A percentile compares a stretch with the other conserved stretches of the same genome.
Conservation (phyloP, 2,329 filamentous ascomycete species). For the Fusarium dimerum region DNA sequence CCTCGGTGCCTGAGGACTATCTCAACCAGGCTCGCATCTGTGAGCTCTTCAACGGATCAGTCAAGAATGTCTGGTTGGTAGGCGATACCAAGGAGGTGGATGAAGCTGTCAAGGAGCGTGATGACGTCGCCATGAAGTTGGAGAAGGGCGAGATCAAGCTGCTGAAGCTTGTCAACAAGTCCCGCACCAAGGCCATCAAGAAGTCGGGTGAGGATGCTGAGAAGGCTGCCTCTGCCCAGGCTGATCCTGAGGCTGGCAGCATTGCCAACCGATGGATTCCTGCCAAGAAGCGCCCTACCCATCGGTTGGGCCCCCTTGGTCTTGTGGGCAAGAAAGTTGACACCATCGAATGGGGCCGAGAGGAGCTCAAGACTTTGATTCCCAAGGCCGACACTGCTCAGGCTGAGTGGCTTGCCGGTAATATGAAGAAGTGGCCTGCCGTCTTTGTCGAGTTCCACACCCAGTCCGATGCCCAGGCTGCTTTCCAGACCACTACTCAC, state of each 20-base stretch:
- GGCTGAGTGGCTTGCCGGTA: conserved; percentile 63
- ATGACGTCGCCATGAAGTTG: conserved; percentile 73
- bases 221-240: conserved; percentile 43
- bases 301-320: conserved; percentile 64
- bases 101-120: conserved; percentile 74
- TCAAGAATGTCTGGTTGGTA: conserved; percentile 82
- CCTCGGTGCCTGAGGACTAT: conserved; percentile 77
- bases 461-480: conserved; percentile 80
- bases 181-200: conserved; percentile 36
- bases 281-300: conserved; percentile 67
- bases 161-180: conserved; percentile 60
- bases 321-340: conserved; percentile 70
- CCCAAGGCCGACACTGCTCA: conserved; percentile 66
- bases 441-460: conserved; percentile 92
- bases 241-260: conserved; percentile 65
- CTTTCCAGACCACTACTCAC: conserved; percentile 80
- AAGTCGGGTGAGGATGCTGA: conserved; percentile 30
- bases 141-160: conserved; percentile 82
- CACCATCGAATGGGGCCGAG: conserved; percentile 81
- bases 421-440: conserved; percentile 65
- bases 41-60: conserved; percentile 74
- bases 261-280: conserved; percentile 68
- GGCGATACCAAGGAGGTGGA: conserved; percentile 74
- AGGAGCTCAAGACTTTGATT: conserved; percentile 54
- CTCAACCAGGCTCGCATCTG: conserved; percentile 72